Evolutionary conservation across 2,329 filamentous ascomycete genomes (phyloP).

Genomic region (Aspergillus persii): DNA sequence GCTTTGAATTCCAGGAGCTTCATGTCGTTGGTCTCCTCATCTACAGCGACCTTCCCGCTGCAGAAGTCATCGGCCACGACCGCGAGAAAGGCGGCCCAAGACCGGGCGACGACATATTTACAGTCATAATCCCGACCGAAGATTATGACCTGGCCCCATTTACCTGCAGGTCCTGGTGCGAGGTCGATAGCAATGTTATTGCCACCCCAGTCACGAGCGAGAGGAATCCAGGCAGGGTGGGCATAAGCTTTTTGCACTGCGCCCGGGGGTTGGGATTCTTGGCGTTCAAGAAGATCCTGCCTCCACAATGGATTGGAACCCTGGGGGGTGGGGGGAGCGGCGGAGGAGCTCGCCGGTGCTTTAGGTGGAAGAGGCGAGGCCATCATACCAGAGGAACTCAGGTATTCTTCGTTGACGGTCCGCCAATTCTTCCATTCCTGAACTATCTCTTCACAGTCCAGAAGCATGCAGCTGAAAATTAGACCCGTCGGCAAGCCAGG

Average conservation of each 20-base stretch:
- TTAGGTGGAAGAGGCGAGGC: slow-evolving; percentile 67
- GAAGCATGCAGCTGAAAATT: slow-evolving; percentile 88
- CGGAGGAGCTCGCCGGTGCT: slow-evolving; percentile 65
- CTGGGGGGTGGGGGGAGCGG: slow-evolving; percentile 54
- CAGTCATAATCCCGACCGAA: slow-evolving; percentile 98
- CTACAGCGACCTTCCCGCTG: slow-evolving; percentile 86
- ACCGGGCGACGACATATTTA: slow-evolving; percentile 93
- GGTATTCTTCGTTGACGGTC: slow-evolving; percentile 84
- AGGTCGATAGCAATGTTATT: slow-evolving; percentile 95
- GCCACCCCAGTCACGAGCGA: slow-evolving; percentile 96
- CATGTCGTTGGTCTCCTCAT: slow-evolving; percentile 87
- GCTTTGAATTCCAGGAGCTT: slow-evolving; percentile 91
- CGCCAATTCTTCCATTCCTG: slow-evolving; percentile 98
- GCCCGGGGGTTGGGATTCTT: slow-evolving; percentile 83
- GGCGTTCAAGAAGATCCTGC: slow-evolving; percentile 76
- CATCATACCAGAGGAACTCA: slow-evolving; percentile 57
- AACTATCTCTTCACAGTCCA: slow-evolving; percentile 97
- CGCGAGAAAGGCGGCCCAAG: slow-evolving; percentile 85
- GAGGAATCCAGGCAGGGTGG: slow-evolving; percentile 90
- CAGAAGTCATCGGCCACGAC: slow-evolving; percentile 84
- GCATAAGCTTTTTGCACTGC: slow-evolving; percentile 90
- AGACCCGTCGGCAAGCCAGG: slow-evolving; percentile 88
- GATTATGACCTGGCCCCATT: slow-evolving; percentile 95
- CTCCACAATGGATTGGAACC: slow-evolving; percentile 70
- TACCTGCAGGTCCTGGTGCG: slow-evolving; percentile 81